Conservation (phyloP, 2,329 filamentous ascomycete species). For the Sporothrix brunneoviolacea region DNA sequence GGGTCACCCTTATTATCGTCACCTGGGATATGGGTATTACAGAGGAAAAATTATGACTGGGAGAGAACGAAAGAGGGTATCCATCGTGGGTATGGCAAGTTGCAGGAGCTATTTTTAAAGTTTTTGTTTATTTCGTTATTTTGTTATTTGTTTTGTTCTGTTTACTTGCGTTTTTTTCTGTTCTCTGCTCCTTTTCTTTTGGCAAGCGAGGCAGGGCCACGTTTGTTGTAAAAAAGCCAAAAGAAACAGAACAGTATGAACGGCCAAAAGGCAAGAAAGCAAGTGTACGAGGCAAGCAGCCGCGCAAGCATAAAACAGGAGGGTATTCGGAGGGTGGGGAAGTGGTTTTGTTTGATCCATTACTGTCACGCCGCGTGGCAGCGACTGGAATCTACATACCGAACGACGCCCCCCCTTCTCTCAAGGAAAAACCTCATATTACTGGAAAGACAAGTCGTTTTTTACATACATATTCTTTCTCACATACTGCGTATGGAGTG, state of each 20-base stretch:
- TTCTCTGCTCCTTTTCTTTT: neutral
- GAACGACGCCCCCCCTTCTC: neutral
- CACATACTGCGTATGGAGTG: neutral
- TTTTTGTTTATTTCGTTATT: neutral
- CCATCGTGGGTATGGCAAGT: too few relatives aligned
- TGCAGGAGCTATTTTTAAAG: too few relatives aligned
- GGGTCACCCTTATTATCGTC: too few relatives aligned
- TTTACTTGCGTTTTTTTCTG: neutral
- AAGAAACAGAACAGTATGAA: neutral
- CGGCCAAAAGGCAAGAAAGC: constrained; percentile 3
- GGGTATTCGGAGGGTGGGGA: neutral
- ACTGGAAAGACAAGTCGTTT: constrained; percentile 2
- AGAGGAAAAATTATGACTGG: too few relatives aligned
- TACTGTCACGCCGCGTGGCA: constrained; percentile 4
- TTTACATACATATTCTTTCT: neutral
- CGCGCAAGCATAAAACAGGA: neutral
- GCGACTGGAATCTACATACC: constrained; percentile 1
- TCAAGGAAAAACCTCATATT: neutral
- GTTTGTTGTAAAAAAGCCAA: neutral
- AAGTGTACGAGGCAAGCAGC: constrained; percentile 11
- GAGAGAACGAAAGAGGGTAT: neutral
- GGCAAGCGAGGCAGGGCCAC: constrained; percentile 4
- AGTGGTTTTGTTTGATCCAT: neutral
- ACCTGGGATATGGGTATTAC: too few relatives aligned
- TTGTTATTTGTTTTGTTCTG: neutral